These are phyloP conservation scores for Metarhizium guizhouense DNA, from an alignment of 2,329 filamentous ascomycete genomes.

Conservation along the genomic window DNA sequence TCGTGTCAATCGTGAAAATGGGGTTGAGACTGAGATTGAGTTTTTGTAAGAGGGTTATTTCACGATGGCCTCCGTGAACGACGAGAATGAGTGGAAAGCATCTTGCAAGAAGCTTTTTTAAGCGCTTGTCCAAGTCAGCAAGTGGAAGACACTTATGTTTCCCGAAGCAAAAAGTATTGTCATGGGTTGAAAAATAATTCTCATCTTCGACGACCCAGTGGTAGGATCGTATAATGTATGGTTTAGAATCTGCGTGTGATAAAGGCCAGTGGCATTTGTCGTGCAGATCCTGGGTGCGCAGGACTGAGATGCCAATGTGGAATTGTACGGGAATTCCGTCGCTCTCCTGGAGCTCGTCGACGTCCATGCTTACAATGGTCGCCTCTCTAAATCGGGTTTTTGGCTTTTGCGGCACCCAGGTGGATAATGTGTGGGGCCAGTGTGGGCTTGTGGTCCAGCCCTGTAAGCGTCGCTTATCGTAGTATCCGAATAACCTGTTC, in stretches of 20 bases:
- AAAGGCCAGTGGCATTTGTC: not conserved
- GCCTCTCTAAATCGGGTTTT: not conserved
- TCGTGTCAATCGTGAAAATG: slow-evolving; percentile 1
- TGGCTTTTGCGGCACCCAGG: not conserved
- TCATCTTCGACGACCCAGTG: not conserved
- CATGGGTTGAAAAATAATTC: not conserved
- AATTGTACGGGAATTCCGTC: slow-evolving; percentile 3
- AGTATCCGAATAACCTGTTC: slow-evolving; percentile 5
- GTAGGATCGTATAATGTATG: not conserved
- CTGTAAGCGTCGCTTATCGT: not conserved
- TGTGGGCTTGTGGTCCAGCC: not conserved
- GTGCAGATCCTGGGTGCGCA: slow-evolving; percentile 6
- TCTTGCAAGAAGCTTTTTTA: not conserved
- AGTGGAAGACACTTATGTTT: not conserved
- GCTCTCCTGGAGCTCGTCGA: slow-evolving; percentile 4
- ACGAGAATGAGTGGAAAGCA: not conserved
- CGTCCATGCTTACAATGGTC: slow-evolving; percentile 6
- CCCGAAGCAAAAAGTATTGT: slow-evolving; percentile 1
- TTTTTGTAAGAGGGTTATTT: slow-evolving; percentile 1
- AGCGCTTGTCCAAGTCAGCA: not conserved
- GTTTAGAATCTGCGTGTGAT: not conserved
- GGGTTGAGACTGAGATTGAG: slow-evolving; percentile 1
- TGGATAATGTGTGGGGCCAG: not conserved
- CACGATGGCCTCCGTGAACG: slow-evolving; percentile 3
- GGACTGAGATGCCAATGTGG: slow-evolving; percentile 7